Evolutionary conservation across 2,329 filamentous ascomycete genomes (phyloP).

Genomic region (Verticillium longisporum): DNA sequence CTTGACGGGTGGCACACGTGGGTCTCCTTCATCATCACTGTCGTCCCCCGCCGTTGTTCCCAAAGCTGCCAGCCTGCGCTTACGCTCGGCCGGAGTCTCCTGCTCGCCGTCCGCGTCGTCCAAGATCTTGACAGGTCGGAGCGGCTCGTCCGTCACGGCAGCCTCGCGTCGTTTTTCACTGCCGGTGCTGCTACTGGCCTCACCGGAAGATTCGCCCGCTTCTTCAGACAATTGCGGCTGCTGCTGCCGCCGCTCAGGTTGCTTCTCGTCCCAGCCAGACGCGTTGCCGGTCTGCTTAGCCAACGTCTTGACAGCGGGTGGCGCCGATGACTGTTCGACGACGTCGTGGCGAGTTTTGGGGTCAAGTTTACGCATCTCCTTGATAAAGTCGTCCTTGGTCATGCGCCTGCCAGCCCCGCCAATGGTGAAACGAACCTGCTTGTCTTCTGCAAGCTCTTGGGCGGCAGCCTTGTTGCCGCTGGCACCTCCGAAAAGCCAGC

Average conservation of each 20-base stretch:
- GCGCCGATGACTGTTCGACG: conserved; percentile 42
- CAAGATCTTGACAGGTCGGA: conserved; percentile 4
- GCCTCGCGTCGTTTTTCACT: not conserved
- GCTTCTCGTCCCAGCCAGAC: not conserved
- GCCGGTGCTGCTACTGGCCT: conserved; percentile 1
- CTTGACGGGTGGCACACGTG: conserved; percentile 45
- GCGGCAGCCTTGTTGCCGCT: conserved; percentile 29
- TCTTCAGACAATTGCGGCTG: not conserved
- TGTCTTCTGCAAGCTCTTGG: conserved; percentile 57
- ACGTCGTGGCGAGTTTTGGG: conserved; percentile 52
- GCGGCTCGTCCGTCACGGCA: not conserved
- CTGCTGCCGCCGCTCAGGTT: not conserved
- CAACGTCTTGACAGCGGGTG: conserved; percentile 39
- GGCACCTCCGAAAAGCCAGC: conserved; percentile 46
- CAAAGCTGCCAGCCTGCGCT: conserved; percentile 66
- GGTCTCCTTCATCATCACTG: conserved; percentile 49
- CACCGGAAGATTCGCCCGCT: conserved; percentile 2
- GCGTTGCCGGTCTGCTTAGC: conserved; percentile 32
- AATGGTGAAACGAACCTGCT: conserved; percentile 69
- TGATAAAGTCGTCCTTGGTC: conserved; percentile 75
- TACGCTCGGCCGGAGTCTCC: conserved; percentile 69
- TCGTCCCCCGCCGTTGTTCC: conserved; percentile 44
- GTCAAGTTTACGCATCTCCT: conserved; percentile 66
- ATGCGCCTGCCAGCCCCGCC: conserved; percentile 65
- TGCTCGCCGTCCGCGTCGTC: conserved; percentile 28